A percentile compares a stretch with the other conserved stretches of the same genome.
phyloP scores from a whole-genome alignment of 1,284 basidiomycete genomes.

The Trichosporon faecale region DNA sequence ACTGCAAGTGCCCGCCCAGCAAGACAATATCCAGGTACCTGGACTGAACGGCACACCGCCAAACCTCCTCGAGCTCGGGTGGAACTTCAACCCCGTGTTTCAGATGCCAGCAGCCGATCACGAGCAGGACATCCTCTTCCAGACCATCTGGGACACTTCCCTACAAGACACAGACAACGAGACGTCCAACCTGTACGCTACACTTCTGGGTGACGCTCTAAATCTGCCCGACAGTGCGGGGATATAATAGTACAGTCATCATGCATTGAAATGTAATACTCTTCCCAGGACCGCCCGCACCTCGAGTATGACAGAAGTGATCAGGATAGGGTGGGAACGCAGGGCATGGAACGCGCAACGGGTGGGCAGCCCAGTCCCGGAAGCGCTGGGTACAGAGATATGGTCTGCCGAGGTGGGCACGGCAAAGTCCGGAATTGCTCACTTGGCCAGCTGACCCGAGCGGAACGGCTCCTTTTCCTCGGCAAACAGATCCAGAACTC shows the following conservation, averaged over 20 bases:
- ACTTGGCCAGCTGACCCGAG: neutral
- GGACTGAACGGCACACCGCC: neutral
- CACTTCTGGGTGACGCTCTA: neutral
- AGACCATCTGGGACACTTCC: slow-evolving; percentile 24
- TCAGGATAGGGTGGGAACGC: too few species aligned
- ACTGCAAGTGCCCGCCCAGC: too few species aligned
- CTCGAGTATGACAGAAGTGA: too few species aligned
- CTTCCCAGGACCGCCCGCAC: too few species aligned
- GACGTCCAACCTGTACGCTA: neutral
- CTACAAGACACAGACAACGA: neutral
- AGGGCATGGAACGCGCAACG: too few species aligned
- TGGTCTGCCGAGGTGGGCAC: neutral
- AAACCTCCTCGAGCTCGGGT: neutral
- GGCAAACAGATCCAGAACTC: too few species aligned
- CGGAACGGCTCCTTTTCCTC: neutral
- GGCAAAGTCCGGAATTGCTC: neutral
- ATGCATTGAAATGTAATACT: neutral
- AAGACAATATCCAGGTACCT: neutral
- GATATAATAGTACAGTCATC: neutral
- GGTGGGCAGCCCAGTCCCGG: neutral
- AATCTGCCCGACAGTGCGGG: neutral
- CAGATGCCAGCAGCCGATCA: slow-evolving; percentile 21
- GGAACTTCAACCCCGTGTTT: slow-evolving; percentile 19
- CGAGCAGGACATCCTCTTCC: slow-evolving; percentile 17
- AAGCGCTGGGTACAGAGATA: neutral